A percentile compares a stretch with the other conserved stretches of the same genome.
These are phyloP conservation scores for Sclerotinia nivalis DNA, from an alignment of 2,329 filamentous ascomycete species.

Conservation along the genomic window DNA sequence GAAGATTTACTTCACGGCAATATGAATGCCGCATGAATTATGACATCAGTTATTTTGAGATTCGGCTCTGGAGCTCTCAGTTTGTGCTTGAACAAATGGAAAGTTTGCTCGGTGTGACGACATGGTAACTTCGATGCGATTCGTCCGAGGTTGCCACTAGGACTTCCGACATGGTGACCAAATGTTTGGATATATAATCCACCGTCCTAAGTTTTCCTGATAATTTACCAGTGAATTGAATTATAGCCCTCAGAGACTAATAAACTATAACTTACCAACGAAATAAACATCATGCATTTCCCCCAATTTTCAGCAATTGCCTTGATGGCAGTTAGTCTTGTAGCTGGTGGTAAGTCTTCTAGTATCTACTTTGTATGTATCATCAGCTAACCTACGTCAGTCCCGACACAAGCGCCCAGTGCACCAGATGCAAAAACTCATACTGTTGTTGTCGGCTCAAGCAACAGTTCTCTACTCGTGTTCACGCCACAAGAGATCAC, in stretches of 20 bases:
- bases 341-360: not conserved
- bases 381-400: not conserved
- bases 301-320: not conserved
- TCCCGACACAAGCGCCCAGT: conserved; percentile 1
- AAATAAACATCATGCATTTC: not conserved
- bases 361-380: not conserved
- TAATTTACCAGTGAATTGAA: not conserved
- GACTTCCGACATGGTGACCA: too few species aligned
- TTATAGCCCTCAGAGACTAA: not conserved
- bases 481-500: conserved; percentile 68
- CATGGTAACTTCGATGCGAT: not conserved
- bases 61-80: not conserved
- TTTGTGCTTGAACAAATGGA: conserved; percentile 3
- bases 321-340: conserved; percentile 6
- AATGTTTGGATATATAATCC: not conserved
- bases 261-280: not conserved
- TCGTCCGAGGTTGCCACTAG: not conserved
- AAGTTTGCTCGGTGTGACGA: not conserved
- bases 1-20: not conserved
- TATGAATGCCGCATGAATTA: not conserved
- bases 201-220: not conserved
- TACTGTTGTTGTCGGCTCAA: conserved; percentile 62
- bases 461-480: conserved; percentile 47
- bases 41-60: conserved; percentile 2
- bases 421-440: conserved; percentile 46